Evolutionary conservation across 805 yeast species (phyloP), one percentile per base, ranked within the genome.

Genomic region (Yamadazyma akitaensis): DNA sequence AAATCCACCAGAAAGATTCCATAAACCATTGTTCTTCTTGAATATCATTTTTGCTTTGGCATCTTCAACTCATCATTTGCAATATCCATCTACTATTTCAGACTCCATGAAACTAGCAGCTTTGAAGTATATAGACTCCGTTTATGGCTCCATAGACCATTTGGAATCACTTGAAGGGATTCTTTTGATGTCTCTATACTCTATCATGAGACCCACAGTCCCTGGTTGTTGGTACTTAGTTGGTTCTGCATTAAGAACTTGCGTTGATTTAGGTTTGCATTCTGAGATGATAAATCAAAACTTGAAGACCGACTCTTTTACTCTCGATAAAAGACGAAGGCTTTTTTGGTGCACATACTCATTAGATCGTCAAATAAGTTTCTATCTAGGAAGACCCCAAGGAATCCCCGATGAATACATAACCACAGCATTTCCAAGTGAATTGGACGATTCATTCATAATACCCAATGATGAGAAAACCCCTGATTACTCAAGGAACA

Each of bases 161-260:
- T 65, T 88, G 33, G 95, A 87, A 55, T 75, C 85, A 1, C 63
- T 90, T 3, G 92, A 86, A 58, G 90, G 91, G 0, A 68, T 87
- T 12, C 60, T 90, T 14, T 67, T 88, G 12, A 65, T 86, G 36
- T 80, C 92, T 0, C 59, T 84, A 4, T 90, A 85, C 59, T 81
- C 95, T 0, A 73, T 85, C 30, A 88, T 90, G 96, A 75, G 96
- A 47, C 97, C 97, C 0, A 83, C 92, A 0, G 79, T 80, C 12
- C 96, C 96, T 0, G 94, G 96, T 3, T 88, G 88, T n/a, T 90
- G 97, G 97, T 88, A 88, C 60, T 80, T 86, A 3, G 67, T 88
- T 52, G 96, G 96, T 0, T 79, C 88, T 1, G 90, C 92, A 0
- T 64, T 88, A 42, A 73, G 97, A 50, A 64, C 88, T 42, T 82